phyloP scores from a whole-genome alignment of 805 yeast species.

The Metschnikowia chrysomelidarum region DNA sequence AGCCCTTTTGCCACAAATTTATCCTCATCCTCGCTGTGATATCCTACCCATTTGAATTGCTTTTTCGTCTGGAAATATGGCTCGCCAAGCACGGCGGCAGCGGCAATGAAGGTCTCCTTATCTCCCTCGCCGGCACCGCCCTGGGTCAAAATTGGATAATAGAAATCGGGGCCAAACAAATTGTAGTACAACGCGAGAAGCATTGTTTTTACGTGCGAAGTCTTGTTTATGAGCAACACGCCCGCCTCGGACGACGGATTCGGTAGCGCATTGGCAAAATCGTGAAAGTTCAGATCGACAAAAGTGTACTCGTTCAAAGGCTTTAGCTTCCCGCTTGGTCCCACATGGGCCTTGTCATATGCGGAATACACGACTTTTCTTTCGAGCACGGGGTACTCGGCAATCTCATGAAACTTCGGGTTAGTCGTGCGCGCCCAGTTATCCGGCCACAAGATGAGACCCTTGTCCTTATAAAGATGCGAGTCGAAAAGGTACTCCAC shows the following conservation, averaged over 20 bases:
- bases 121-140: constrained; percentile 81
- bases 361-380: constrained; percentile 33
- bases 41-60: constrained; percentile 42
- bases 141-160: constrained; percentile 66
- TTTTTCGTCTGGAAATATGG: constrained; percentile 54
- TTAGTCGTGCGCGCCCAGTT: constrained; percentile 68
- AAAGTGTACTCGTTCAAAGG: constrained; percentile 24
- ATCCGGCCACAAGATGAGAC: constrained; percentile 65
- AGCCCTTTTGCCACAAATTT: constrained; percentile 28
- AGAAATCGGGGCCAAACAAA: constrained; percentile 60
- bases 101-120: constrained; percentile 72
- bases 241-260: constrained; percentile 73
- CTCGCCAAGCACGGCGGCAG: constrained; percentile 51
- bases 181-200: constrained; percentile 64
- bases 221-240: constrained; percentile 60
- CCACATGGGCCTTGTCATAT: constrained; percentile 34
- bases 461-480: constrained; percentile 43
- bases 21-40: constrained; percentile 29
- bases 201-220: constrained; percentile 55
- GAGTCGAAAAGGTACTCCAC: constrained; percentile 48
- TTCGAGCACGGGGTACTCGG: constrained; percentile 35
- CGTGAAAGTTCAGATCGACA: constrained; percentile 49
- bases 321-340: constrained; percentile 26
- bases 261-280: constrained; percentile 61
- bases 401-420: constrained; percentile 57